These are phyloP conservation scores for Graphilbum sp. DNA, from an alignment of 2,329 filamentous ascomycete genomes.

Conservation along the genomic window DNA sequence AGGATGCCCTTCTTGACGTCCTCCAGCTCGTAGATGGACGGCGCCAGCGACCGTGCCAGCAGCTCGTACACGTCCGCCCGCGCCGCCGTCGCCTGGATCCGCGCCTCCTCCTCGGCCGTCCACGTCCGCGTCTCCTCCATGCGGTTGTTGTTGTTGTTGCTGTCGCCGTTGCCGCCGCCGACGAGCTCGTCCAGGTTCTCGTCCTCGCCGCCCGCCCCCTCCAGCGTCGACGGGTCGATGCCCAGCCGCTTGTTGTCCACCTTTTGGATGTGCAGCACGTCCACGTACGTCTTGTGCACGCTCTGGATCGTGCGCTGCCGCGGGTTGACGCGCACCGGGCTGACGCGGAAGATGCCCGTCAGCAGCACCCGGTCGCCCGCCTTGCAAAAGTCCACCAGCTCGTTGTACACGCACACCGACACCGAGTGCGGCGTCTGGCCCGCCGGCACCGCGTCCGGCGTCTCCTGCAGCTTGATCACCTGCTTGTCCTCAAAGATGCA, in stretches of 20 bases:
- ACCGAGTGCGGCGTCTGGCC: constrained; percentile 96
- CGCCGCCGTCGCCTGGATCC: constrained; percentile 65
- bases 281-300: constrained; percentile 95
- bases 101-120: constrained; percentile 70
- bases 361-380: constrained; percentile 92
- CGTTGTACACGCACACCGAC: constrained; percentile 89
- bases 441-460: constrained; percentile 82
- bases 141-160: constrained; percentile 51
- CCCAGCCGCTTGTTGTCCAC: constrained; percentile 91
- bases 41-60: constrained; percentile 75
- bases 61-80: constrained; percentile 87
- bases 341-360: constrained; percentile 93
- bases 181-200: constrained; percentile 41
- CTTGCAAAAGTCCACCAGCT: constrained; percentile 94
- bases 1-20: constrained; percentile 98
- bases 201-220: constrained; percentile 60
- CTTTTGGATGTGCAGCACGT: constrained; percentile 90
- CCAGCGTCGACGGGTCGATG: constrained; percentile 75
- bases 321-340: constrained; percentile 84
- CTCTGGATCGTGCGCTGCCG: constrained; percentile 85
- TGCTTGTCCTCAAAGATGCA: constrained; percentile 94
- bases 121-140: constrained; percentile 76
- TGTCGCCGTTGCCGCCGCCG: constrained; percentile 17
- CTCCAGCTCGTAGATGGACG: constrained; percentile 94
- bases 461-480: constrained; percentile 96